phyloP scores from a whole-genome alignment of 2,329 filamentous ascomycete genomes.

The Periconia sp. region DNA sequence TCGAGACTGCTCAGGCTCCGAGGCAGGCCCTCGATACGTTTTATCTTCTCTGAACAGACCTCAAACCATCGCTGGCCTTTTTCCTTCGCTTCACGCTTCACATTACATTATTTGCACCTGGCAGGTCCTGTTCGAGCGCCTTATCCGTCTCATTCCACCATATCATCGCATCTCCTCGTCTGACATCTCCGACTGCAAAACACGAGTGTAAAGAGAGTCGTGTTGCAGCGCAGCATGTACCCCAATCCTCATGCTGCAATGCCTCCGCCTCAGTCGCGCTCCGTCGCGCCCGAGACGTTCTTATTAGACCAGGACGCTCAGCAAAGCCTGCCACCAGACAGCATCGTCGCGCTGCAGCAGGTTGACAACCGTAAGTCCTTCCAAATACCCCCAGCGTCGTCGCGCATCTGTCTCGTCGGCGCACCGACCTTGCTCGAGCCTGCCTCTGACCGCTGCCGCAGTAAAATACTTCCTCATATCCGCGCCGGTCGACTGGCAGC shows the following conservation, averaged over 20 bases:
- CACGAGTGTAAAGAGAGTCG: constrained; percentile 34
- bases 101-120: constrained; percentile 43
- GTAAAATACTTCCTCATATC: constrained; percentile 99
- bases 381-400: constrained; percentile 12
- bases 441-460: constrained; percentile 53
- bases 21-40: constrained; percentile 48
- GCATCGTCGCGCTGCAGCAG: constrained; percentile 95
- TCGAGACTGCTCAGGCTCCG: constrained; percentile 42
- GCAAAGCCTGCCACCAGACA: constrained; percentile 93
- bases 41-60: constrained; percentile 45
- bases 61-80: constrained; percentile 42
- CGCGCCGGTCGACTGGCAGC: constrained; percentile 95
- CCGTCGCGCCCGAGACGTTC: constrained; percentile 91
- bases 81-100: constrained; percentile 46
- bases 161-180: constrained; percentile 29
- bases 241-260: constrained; percentile 73
- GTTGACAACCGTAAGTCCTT: constrained; percentile 87
- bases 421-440: constrained; percentile 4
- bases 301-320: constrained; percentile 97
- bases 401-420: constrained; percentile 19
- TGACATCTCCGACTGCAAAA: constrained; percentile 35
- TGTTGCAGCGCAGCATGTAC: constrained; percentile 55
- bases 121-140: constrained; percentile 44
- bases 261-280: constrained; percentile 76
- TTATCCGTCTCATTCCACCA: constrained; percentile 35